Conservation (phyloP, 2,329 filamentous ascomycete species). For the Hymenoscyphus occultus region DNA sequence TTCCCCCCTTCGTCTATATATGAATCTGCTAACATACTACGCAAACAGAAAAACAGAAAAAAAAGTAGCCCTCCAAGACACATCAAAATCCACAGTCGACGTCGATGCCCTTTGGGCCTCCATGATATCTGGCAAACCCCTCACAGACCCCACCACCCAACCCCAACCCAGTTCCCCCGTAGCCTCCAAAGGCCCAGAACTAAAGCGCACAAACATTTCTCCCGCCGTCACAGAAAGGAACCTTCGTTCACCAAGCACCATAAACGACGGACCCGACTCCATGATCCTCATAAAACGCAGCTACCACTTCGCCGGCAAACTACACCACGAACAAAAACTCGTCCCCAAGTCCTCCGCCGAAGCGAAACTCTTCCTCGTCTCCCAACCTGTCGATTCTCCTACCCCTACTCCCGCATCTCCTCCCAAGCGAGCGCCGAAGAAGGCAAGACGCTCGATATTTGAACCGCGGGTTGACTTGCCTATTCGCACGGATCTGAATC, state of each 20-base stretch:
- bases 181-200: constrained; percentile 6
- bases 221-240: constrained; percentile 12
- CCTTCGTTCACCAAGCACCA: constrained; percentile 24
- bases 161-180: constrained; percentile 9
- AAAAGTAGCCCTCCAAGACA: constrained; percentile 27
- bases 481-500: constrained; percentile 55
- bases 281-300: constrained; percentile 64
- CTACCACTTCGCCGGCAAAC: constrained; percentile 72
- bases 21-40: constrained; percentile 8
- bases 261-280: constrained; percentile 35
- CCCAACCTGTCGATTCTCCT: constrained; percentile 36
- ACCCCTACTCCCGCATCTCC: constrained; percentile 36
- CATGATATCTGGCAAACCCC: constrained; percentile 51
- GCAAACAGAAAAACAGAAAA: constrained; percentile 27
- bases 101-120: constrained; percentile 69
- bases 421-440: constrained; percentile 38
- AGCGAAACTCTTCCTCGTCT: constrained; percentile 60
- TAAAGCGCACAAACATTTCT: background rate
- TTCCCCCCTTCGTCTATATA: background rate
- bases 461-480: constrained; percentile 52
- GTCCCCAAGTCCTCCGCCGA: constrained; percentile 64
- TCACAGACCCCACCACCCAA: background rate
- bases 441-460: constrained; percentile 53
- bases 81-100: constrained; percentile 56
- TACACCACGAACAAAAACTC: constrained; percentile 69